Evolutionary conservation across 176 grass and related monocot species (phyloP), one percentile per base, ranked within the genome.

Genomic region (Triticum timopheevii): DNA sequence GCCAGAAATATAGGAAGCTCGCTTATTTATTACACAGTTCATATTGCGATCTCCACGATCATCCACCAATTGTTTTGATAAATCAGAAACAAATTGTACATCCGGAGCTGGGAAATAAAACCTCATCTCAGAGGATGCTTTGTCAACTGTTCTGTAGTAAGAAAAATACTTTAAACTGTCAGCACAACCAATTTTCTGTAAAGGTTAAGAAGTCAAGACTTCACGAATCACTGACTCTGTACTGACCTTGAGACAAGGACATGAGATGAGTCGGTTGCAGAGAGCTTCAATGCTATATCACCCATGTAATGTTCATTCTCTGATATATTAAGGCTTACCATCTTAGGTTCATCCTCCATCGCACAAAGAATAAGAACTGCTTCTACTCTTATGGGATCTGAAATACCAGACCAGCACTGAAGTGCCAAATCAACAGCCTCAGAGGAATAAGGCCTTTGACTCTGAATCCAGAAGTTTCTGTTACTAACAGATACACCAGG

Each of bases 91-190:
- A 70, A 77, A 76, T 38, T 81, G 65, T 66, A 88, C 76, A 80
- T 88, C 45, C 65, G 91, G 89, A 90, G 82, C 77, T 50, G 90
- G 85, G 69, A 94, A 98, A 76, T 98, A 95, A 73, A 96, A 89
- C 86, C 91, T 94, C 74, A 96, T 94, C 80, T 98, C 96, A 27
- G 93, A 96, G 6, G 92, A 98, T 71, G 96, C 79, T 91, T 96
- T 98, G 84, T 93, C 96, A 80, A 98, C 84, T 71, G 89, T 95
- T 91, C 96, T 98, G 90, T 58, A 91, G 62, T 80, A 87, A 84
- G 31, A 91, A 7, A 90, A 45, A 84, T 77, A 31, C 16, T 75
- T 80, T 79, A 83, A 72, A 83, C 80, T 74, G 22, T 45, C 80
- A 89, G 75, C 56, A 59, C 44, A 81, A 38, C 13, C 13, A 49